Base-by-base conservation (phyloP, 164 flowering plant genomes). In the Nymphaea thermarum region DNA sequence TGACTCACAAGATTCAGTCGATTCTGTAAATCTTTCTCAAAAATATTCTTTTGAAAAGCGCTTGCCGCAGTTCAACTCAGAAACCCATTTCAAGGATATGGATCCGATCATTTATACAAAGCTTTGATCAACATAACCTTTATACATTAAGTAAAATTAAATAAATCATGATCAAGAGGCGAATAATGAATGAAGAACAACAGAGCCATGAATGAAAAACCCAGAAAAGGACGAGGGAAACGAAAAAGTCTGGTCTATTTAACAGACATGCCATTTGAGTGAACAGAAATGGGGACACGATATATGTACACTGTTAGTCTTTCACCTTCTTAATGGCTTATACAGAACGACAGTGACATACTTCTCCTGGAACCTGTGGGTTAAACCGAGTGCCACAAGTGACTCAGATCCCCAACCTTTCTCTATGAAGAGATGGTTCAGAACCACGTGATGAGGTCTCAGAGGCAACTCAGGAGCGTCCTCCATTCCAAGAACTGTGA, bases 331-430 rank as follows among this genome's bases (percentile, higher is more conserved):
- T 18, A 84, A 81, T 3, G 96, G 95, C 81, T 93, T 93, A 70
- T 91, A 93, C 61, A 93, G 96, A 72, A 89, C 87, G 43, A 89
- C 90, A 42, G 96, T 93, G 10, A 91, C 96, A 74, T 89, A 93
- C 76, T 91, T 93, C 60, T 96, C 80, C 78, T 84, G 79, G 75
- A 87, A 89, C 77, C 98, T 77, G 69, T 89, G 89, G 17, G 93
- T 88, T 62, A 84, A 53, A 55, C 98, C 97, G 43, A 94, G 77
- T 6, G 93, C 96, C 69, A 91, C 91, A 57, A 87, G 76, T 12
- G 95, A 87, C 71, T 82, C 89, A n/a, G 96, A 72, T 8, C 89
- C 83, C 86, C 82, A 78, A 70, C 91, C 91, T 76, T 84, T 84
- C 77, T 91, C 91, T 51, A 91, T 84, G 70, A 78, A 91, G 11